phyloP scores from a whole-genome alignment of 352 stramenopile species.

The Pythium guiyangense region DNA sequence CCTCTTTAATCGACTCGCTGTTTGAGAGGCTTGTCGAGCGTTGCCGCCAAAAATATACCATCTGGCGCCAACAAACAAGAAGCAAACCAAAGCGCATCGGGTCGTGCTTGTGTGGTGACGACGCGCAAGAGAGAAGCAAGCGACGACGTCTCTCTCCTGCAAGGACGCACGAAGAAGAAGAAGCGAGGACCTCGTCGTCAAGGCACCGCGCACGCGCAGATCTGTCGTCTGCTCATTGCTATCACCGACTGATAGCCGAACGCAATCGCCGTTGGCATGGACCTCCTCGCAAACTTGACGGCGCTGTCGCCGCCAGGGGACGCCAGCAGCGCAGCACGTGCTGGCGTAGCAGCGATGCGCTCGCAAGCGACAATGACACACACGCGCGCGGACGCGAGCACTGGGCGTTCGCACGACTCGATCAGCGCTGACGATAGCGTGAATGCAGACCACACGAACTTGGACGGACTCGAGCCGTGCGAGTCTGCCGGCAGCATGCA shows the following conservation, averaged over 20 bases:
- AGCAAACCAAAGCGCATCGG: too few relatives aligned
- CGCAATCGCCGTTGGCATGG: slow-evolving; percentile 1
- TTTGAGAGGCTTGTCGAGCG: too few relatives aligned
- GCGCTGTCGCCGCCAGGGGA: slow-evolving; percentile 7
- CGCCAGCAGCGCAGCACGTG: background rate
- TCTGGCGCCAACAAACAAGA: too few relatives aligned
- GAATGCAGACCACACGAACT: background rate
- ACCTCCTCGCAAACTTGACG: slow-evolving; percentile 10
- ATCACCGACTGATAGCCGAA: background rate
- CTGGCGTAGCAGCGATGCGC: background rate
- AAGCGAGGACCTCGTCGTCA: too few relatives aligned
- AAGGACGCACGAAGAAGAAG: too few relatives aligned
- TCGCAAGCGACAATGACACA: background rate
- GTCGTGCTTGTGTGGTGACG: too few relatives aligned
- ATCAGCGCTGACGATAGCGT: background rate
- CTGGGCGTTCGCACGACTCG: background rate
- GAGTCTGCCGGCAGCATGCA: slow-evolving; percentile 21
- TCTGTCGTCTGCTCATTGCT: background rate
- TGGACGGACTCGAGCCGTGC: slow-evolving; percentile 1
- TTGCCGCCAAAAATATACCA: too few relatives aligned
- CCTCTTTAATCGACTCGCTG: too few relatives aligned
- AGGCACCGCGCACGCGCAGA: too few relatives aligned
- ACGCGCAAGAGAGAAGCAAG: too few relatives aligned
- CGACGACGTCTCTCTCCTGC: too few relatives aligned
- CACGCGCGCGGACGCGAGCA: background rate